These are phyloP conservation scores for Akanthomyces lecanii DNA, from an alignment of 2,329 filamentous ascomycete genomes.

Conservation along the genomic window DNA sequence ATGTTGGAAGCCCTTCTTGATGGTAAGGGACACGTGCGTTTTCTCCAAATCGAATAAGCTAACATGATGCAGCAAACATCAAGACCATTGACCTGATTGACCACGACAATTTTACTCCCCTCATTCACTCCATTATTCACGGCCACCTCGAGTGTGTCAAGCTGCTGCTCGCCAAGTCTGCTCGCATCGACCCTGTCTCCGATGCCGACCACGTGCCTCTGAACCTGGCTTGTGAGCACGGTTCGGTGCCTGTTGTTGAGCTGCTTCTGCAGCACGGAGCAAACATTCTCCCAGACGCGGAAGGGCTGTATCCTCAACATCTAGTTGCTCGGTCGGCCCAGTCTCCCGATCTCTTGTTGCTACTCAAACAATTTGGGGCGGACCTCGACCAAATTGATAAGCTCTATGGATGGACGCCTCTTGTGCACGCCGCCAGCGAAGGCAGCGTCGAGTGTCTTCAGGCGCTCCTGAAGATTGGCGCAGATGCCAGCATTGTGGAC, in stretches of 20 bases:
- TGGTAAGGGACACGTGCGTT: conserved; percentile 38
- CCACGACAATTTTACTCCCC: conserved; percentile 93
- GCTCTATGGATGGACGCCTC: conserved; percentile 92
- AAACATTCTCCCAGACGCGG: conserved; percentile 84
- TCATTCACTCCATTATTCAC: conserved; percentile 93
- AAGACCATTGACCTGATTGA: conserved; percentile 83
- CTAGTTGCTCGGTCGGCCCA: conserved; percentile 86
- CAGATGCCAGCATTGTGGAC: conserved; percentile 74
- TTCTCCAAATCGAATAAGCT: conserved; percentile 3
- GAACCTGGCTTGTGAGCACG: conserved; percentile 92
- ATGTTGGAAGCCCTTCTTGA: conserved; percentile 73
- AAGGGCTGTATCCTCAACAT: conserved; percentile 96
- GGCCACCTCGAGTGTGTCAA: conserved; percentile 76
- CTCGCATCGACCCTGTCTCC: conserved; percentile 79
- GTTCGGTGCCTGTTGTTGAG: conserved; percentile 77
- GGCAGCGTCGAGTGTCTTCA: conserved; percentile 86
- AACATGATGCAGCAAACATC: conserved; percentile 49
- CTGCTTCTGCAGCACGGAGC: conserved; percentile 78
- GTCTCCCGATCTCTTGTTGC: conserved; percentile 70
- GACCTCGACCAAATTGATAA: conserved; percentile 92
- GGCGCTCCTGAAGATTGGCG: conserved; percentile 73
- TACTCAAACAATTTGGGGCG: conserved; percentile 81
- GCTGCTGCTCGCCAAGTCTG: conserved; percentile 69
- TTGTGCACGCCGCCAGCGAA: conserved; percentile 95
- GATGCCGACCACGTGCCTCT: conserved; percentile 90